These are phyloP conservation scores for Xylariomycetidae sp. DNA, from an alignment of 2,329 filamentous ascomycete species.

Conservation along the genomic window DNA sequence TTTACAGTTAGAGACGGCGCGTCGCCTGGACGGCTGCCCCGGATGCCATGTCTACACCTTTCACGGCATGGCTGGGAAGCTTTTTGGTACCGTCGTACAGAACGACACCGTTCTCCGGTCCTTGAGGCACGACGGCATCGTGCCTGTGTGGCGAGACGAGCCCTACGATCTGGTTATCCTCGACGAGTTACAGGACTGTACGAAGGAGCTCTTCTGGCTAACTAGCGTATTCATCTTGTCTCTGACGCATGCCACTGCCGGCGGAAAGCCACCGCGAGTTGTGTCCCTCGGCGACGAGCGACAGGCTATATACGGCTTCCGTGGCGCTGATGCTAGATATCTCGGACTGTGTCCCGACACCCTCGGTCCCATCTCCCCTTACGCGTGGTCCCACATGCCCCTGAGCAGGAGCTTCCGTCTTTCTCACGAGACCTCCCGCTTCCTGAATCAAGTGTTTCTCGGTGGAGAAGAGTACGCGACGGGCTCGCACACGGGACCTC, in stretches of 20 bases:
- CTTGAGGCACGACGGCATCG: slow-evolving; percentile 5
- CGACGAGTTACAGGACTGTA: slow-evolving; percentile 30
- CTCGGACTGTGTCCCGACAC: slow-evolving; percentile 19
- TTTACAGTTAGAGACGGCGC: slow-evolving; percentile 20
- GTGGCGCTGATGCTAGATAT: slow-evolving; percentile 23
- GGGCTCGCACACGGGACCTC: slow-evolving; percentile 24
- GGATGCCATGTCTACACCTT: slow-evolving; percentile 22
- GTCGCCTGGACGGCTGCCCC: slow-evolving; percentile 14
- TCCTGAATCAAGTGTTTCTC: slow-evolving; percentile 26
- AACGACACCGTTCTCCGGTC: slow-evolving; percentile 14
- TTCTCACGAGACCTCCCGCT: slow-evolving; percentile 16
- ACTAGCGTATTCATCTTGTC: slow-evolving; percentile 18
- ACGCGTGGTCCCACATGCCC: slow-evolving; percentile 12
- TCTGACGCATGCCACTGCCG: slow-evolving; percentile 12
- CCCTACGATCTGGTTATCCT: slow-evolving; percentile 27
- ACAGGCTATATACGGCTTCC: slow-evolving; percentile 25
- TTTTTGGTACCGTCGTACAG: slow-evolving; percentile 12
- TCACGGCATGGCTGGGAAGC: slow-evolving; percentile 18
- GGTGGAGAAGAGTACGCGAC: slow-evolving; percentile 21
- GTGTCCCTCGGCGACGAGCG: slow-evolving; percentile 27
- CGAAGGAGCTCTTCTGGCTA: slow-evolving; percentile 22
- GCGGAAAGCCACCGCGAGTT: slow-evolving; percentile 12
- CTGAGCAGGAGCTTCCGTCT: slow-evolving; percentile 25
- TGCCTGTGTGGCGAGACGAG: slow-evolving; percentile 15
- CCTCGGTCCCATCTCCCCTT: slow-evolving; percentile 14